Conservation (phyloP, 225 moss, liverwort and hornwort genomes). For the Ulota crispa region DNA sequence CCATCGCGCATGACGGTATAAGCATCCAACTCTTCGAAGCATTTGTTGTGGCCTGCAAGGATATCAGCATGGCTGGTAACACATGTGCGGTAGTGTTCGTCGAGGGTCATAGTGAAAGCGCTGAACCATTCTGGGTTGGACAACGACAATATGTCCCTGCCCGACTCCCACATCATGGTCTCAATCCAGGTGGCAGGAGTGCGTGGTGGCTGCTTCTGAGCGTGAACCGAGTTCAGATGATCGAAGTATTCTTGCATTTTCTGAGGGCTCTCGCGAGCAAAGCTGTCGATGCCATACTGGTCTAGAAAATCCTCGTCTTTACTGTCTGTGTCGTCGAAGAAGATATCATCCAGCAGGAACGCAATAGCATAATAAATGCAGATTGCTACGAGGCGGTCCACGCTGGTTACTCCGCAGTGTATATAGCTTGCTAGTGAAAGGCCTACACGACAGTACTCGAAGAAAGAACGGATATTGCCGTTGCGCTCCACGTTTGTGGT, state of each 20-base stretch:
- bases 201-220: neutral
- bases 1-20: neutral
- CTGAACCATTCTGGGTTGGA: neutral
- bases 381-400: neutral
- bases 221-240: neutral
- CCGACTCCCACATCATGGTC: neutral
- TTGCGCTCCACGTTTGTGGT: neutral
- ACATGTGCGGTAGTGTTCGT: too few species aligned
- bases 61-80: neutral
- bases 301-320: neutral
- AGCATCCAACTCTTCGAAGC: neutral
- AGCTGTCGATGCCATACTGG: neutral
- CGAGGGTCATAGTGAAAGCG: neutral
- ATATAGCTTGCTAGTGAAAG: too few species aligned
- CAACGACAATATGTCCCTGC: neutral
- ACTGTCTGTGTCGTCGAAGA: neutral
- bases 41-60: neutral
- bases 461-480: neutral
- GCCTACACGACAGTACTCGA: neutral
- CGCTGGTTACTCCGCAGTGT: neutral
- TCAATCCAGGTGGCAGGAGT: neutral
- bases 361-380: neutral
- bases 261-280: neutral
- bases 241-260: neutral
- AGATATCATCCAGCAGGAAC: slow-evolving; percentile 2